Conservation (phyloP, 2,329 filamentous ascomycete genomes). For the Helminthosporium solani region DNA sequence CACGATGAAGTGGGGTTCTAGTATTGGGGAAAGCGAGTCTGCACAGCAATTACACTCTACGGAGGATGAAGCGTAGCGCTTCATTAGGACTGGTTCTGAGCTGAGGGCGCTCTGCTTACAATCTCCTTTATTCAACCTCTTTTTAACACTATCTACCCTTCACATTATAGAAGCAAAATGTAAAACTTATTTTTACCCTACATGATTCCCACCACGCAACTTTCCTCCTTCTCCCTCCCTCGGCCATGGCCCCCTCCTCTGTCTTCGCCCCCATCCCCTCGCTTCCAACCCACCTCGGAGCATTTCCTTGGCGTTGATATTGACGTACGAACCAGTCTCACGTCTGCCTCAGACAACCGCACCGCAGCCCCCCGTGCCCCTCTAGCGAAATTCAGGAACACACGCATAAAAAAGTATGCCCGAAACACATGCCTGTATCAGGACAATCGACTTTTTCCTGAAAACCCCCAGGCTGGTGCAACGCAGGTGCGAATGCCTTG, state of each 20-base stretch:
- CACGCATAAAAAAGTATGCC: too few relatives aligned
- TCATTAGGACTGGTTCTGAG: slow-evolving; percentile 36
- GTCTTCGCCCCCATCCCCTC: neutral
- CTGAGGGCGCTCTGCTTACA: slow-evolving; percentile 20
- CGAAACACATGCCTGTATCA: neutral
- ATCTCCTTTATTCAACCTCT: slow-evolving; percentile 11
- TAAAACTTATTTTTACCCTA: slow-evolving; percentile 28
- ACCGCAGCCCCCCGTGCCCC: neutral
- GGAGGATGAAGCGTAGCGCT: slow-evolving; percentile 36
- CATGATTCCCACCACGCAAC: too few relatives aligned
- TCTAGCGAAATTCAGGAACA: neutral
- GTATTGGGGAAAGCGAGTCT: slow-evolving; percentile 16
- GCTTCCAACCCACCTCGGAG: neutral
- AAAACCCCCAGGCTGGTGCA: too few relatives aligned
- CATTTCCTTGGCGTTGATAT: slow-evolving; percentile 4
- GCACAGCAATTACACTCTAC: slow-evolving; percentile 25
- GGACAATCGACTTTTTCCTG: neutral
- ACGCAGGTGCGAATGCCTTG: too few relatives aligned
- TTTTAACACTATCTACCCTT: too few relatives aligned
- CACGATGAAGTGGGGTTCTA: neutral
- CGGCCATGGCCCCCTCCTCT: slow-evolving; percentile 6
- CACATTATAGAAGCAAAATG: slow-evolving; percentile 33
- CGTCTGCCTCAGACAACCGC: slow-evolving; percentile 16
- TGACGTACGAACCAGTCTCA: slow-evolving; percentile 6
- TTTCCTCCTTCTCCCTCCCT: too few relatives aligned